Percentiles rank a stretch among this genome's conserved stretches.
These are phyloP conservation scores for Gonium pectorale DNA, from an alignment of 139 green algal species.

Conservation along the genomic window DNA sequence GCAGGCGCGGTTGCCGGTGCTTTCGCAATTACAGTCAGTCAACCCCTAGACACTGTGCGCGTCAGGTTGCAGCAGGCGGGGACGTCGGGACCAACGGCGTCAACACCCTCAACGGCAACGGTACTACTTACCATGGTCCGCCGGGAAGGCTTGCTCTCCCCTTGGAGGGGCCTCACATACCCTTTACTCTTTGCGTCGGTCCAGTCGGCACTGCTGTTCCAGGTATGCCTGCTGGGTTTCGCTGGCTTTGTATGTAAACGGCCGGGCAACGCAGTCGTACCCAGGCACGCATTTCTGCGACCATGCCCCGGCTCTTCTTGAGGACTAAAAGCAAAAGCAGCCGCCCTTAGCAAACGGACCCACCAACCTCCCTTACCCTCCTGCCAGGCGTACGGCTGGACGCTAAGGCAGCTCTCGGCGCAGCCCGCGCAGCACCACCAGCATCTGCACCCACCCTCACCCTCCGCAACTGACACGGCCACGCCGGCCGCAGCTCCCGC, in stretches of 20 bases:
- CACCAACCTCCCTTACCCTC: too few relatives aligned
- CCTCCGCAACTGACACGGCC: too few relatives aligned
- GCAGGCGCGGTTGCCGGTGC: constrained; percentile 64
- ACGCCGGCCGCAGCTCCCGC: too few relatives aligned
- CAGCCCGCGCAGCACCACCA: neutral
- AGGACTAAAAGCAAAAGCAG: too few relatives aligned
- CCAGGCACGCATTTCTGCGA: too few relatives aligned
- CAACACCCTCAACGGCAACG: neutral
- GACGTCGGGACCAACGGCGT: neutral
- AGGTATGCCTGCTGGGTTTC: too few relatives aligned
- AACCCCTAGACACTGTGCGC: constrained; percentile 72
- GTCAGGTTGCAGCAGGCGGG: constrained; percentile 62
- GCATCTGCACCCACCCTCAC: neutral
- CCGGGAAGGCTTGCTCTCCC: constrained; percentile 48
- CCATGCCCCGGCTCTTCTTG: too few relatives aligned
- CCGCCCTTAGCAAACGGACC: too few relatives aligned
- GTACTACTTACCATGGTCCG: neutral
- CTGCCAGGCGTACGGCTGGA: constrained; percentile 37
- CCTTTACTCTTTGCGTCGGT: constrained; percentile 61
- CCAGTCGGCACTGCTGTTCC: constrained; percentile 75
- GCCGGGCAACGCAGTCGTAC: too few relatives aligned
- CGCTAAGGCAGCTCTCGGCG: constrained; percentile 4
- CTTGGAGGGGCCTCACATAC: constrained; percentile 73
- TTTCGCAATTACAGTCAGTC: constrained; percentile 54
- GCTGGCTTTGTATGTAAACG: too few relatives aligned